Percentiles rank a stretch among this genome's conserved stretches.
phyloP scores from a whole-genome alignment of 2,329 filamentous ascomycete genomes.

The Fusarium lateritium region DNA sequence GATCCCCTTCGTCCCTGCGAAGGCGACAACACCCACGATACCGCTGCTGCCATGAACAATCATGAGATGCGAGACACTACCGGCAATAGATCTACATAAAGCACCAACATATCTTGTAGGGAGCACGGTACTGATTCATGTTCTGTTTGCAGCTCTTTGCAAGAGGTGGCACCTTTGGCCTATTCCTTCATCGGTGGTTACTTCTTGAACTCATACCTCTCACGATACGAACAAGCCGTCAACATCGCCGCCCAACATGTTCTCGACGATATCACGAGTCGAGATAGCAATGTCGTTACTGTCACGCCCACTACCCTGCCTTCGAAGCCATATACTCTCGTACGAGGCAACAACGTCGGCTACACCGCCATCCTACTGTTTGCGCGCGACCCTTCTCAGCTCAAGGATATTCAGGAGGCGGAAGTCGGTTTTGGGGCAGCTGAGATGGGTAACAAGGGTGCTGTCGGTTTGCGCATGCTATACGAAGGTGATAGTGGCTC shows the following conservation, averaged over 20 bases:
- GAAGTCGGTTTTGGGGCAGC: slow-evolving; percentile 87
- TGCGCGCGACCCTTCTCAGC: slow-evolving; percentile 72
- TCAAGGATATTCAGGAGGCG: slow-evolving; percentile 80
- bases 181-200: slow-evolving; percentile 89
- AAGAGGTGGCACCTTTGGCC: slow-evolving; percentile 90
- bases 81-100: slow-evolving; percentile 8
- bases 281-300: slow-evolving; percentile 14
- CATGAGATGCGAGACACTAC: slow-evolving; percentile 20
- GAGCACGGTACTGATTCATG: slow-evolving; percentile 44
- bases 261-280: slow-evolving; percentile 24
- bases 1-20: slow-evolving; percentile 30
- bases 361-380: slow-evolving; percentile 94
- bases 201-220: slow-evolving; percentile 82
- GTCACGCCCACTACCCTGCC: slow-evolving; percentile 33
- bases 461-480: slow-evolving; percentile 81
- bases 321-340: slow-evolving; percentile 73
- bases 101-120: slow-evolving; percentile 19
- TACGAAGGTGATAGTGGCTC: slow-evolving; percentile 59
- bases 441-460: slow-evolving; percentile 97
- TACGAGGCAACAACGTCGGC: slow-evolving; percentile 82
- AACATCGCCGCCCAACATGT: slow-evolving; percentile 67
- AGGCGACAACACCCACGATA: slow-evolving; percentile 16
- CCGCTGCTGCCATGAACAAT: slow-evolving; percentile 18
- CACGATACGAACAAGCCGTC: slow-evolving; percentile 79
- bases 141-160: slow-evolving; percentile 74